Conservation (phyloP, 495 filamentous ascomycete genomes). For the Aspergillus hancockii region DNA sequence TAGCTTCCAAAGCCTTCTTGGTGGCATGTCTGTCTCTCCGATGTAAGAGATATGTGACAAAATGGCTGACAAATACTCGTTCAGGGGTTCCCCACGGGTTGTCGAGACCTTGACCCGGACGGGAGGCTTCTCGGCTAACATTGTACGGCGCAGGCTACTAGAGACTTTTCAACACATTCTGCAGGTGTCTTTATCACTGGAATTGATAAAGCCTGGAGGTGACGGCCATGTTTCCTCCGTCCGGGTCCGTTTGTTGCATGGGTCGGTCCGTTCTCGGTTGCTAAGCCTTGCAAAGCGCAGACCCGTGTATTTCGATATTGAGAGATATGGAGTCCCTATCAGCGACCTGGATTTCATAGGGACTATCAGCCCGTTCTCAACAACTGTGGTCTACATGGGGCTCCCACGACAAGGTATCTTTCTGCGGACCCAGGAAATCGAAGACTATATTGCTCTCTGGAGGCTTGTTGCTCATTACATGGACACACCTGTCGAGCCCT, state of each 20-base stretch:
- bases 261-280: slow-evolving; percentile 67
- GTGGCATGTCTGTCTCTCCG: slow-evolving; percentile 36
- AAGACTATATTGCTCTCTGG: slow-evolving; percentile 76
- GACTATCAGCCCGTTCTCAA: slow-evolving; percentile 69
- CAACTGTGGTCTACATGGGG: slow-evolving; percentile 64
- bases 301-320: slow-evolving; percentile 64
- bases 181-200: slow-evolving; percentile 64
- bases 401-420: slow-evolving; percentile 74
- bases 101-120: slow-evolving; percentile 77
- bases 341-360: slow-evolving; percentile 74
- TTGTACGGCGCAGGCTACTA: slow-evolving; percentile 67
- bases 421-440: slow-evolving; percentile 58
- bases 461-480: slow-evolving; percentile 71
- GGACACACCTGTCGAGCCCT: slow-evolving; percentile 61
- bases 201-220: slow-evolving; percentile 68
- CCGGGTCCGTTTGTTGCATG: slow-evolving; percentile 74
- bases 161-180: slow-evolving; percentile 79
- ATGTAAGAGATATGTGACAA: not conserved
- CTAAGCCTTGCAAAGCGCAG: slow-evolving; percentile 53
- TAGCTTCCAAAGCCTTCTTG: slow-evolving; percentile 42
- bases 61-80: slow-evolving; percentile 12
- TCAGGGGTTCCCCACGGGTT: slow-evolving; percentile 55
- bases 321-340: slow-evolving; percentile 64
- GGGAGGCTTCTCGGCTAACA: slow-evolving; percentile 72
- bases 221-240: slow-evolving; percentile 67